phyloP scores from a whole-genome alignment of 2,329 filamentous ascomycete genomes.

The Calycina marina region DNA sequence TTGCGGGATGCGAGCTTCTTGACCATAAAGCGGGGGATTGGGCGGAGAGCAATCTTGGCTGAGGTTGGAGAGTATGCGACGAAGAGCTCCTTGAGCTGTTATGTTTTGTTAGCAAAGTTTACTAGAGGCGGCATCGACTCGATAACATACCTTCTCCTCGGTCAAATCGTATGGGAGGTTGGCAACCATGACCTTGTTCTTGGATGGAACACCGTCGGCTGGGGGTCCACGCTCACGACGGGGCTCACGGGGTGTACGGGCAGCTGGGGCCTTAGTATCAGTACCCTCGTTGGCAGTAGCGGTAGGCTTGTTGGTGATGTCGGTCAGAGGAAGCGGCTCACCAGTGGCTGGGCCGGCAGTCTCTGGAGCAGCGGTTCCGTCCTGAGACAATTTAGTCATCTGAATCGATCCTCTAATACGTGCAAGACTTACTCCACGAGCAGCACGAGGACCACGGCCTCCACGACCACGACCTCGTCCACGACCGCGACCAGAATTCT shows the following conservation, averaged over 20 bases:
- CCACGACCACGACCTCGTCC: constrained; percentile 54
- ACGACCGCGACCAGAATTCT: constrained; percentile 45
- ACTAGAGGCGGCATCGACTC: constrained; percentile 4
- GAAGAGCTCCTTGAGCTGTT: constrained; percentile 93
- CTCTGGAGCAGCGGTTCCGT: constrained; percentile 14
- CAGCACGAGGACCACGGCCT: constrained; percentile 46
- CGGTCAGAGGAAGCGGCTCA: constrained; percentile 43
- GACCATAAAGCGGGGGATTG: constrained; percentile 99
- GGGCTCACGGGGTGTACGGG: constrained; percentile 39
- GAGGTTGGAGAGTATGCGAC: constrained; percentile 79
- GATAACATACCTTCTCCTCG: constrained; percentile 71
- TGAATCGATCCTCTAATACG: no score
- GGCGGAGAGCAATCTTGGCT: constrained; percentile 96
- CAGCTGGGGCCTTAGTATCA: constrained; percentile 24
- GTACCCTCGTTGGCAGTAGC: constrained; percentile 33
- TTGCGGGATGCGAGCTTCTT: constrained; percentile 98
- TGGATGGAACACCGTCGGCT: constrained; percentile 92
- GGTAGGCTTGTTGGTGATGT: constrained; percentile 43
- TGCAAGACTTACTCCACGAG: constrained; percentile 44
- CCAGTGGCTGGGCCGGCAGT: constrained; percentile 32
- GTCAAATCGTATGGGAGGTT: constrained; percentile 97
- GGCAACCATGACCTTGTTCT: constrained; percentile 99
- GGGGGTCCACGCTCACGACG: constrained; percentile 80
- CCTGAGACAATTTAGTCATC: no score
- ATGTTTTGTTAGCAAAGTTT: constrained; percentile 6